phyloP scores from a whole-genome alignment of 192 early-diverging fungal genomes.

The Backusella luteola region DNA sequence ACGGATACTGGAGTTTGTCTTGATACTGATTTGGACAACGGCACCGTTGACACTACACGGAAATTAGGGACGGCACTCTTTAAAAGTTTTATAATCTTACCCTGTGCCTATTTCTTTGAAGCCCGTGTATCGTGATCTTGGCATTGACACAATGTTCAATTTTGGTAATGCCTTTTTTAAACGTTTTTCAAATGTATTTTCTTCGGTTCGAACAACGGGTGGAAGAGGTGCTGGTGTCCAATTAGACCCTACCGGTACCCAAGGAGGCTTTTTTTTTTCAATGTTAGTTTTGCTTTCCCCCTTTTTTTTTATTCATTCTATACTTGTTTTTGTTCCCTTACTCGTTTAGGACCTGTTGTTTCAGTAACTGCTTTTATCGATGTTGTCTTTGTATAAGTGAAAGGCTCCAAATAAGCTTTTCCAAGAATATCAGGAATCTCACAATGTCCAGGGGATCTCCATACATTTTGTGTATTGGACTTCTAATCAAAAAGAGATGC shows the following conservation, averaged over 20 bases:
- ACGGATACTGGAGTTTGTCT: background rate
- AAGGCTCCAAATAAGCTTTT: slow-evolving; percentile 25
- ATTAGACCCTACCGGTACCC: slow-evolving; percentile 24
- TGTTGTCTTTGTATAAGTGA: background rate
- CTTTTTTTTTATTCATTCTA: background rate
- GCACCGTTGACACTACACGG: slow-evolving; percentile 33
- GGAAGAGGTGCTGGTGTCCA: slow-evolving; percentile 21
- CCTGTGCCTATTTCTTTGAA: slow-evolving; percentile 38
- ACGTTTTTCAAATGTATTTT: slow-evolving; percentile 33
- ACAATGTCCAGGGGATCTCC: slow-evolving; percentile 31
- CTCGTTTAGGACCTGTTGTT: slow-evolving; percentile 8
- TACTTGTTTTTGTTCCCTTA: background rate
- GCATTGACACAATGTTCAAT: slow-evolving; percentile 19
- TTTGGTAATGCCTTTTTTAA: slow-evolving; percentile 30
- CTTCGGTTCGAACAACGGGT: slow-evolving; percentile 10
- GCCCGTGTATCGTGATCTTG: slow-evolving; percentile 26
- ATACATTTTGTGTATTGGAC: slow-evolving; percentile 2
- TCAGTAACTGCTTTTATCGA: background rate
- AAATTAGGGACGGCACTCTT: too few relatives aligned
- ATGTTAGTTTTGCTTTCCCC: background rate
- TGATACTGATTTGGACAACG: slow-evolving; percentile 19
- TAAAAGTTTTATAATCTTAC: background rate
- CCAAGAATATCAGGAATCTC: slow-evolving; percentile 35
- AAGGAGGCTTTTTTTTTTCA: slow-evolving; percentile 23
- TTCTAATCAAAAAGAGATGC: background rate